Conservation (phyloP, 192 early-diverging fungal genomes). For the Coemansia aciculifera region DNA sequence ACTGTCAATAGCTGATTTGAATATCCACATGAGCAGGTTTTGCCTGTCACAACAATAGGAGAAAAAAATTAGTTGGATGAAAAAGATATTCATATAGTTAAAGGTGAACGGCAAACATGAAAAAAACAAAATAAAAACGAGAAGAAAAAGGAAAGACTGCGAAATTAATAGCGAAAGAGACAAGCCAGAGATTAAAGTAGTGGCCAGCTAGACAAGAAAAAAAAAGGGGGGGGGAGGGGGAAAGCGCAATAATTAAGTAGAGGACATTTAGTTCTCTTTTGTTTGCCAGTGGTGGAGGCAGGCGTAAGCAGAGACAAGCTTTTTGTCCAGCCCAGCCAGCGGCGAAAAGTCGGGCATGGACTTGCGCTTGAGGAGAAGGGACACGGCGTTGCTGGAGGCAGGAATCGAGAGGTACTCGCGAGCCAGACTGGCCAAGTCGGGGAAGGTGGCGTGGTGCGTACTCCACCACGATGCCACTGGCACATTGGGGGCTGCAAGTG, state of each 20-base stretch:
- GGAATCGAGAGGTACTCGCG: slow-evolving; percentile 48
- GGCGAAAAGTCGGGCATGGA: slow-evolving; percentile 32
- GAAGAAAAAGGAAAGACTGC: slow-evolving; percentile 12
- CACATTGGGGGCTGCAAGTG: slow-evolving; percentile 32
- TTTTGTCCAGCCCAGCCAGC: slow-evolving; percentile 36
- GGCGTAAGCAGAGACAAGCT: slow-evolving; percentile 28
- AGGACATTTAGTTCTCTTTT: neutral
- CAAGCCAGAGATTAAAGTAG: slow-evolving; percentile 8
- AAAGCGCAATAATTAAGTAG: slow-evolving; percentile 10
- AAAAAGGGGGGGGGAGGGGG: neutral
- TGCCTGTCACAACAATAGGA: too few species aligned
- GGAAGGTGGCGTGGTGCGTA: slow-evolving; percentile 33
- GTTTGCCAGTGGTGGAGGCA: slow-evolving; percentile 48
- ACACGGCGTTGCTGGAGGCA: slow-evolving; percentile 22
- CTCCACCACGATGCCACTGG: slow-evolving; percentile 41
- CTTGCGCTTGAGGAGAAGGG: slow-evolving; percentile 17
- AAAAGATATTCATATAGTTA: neutral
- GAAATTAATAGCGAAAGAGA: slow-evolving; percentile 2
- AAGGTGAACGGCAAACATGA: neutral
- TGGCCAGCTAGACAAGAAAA: neutral
- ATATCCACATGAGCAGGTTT: neutral
- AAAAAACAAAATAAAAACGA: neutral
- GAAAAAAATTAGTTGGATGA: too few species aligned
- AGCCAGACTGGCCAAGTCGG: slow-evolving; percentile 30
- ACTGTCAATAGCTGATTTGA: neutral